Evolutionary conservation across 805 yeast genomes (phyloP).

Genomic region (Candida morakotiae): DNA sequence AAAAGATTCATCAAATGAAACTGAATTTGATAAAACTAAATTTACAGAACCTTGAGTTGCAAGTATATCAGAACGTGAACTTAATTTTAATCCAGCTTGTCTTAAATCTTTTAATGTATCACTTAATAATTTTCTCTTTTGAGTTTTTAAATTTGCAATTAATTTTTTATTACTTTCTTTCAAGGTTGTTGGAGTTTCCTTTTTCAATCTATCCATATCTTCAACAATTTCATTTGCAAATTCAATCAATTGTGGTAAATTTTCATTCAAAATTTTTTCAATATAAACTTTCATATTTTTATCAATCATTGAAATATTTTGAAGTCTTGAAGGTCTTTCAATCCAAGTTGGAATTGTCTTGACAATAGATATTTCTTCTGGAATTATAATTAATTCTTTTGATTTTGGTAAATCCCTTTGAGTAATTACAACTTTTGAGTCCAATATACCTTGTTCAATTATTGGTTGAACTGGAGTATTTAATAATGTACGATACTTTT

Average conservation of each 20-base stretch:
- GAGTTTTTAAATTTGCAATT: constrained; percentile 67
- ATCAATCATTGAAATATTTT: constrained; percentile 46
- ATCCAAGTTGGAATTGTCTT: constrained; percentile 43
- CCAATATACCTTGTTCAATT: constrained; percentile 54
- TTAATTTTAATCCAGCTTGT: constrained; percentile 70
- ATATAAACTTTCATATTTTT: constrained; percentile 53
- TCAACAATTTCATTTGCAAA: constrained; percentile 51
- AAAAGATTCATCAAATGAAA: constrained; percentile 34
- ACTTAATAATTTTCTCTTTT: constrained; percentile 74
- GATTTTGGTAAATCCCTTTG: constrained; percentile 9
- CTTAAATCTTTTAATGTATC: constrained; percentile 71
- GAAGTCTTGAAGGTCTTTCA: constrained; percentile 53
- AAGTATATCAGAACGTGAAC: constrained; percentile 62
- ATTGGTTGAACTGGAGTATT: constrained; percentile 46
- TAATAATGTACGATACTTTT: constrained; percentile 71
- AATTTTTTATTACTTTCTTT: constrained; percentile 72
- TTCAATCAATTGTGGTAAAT: constrained; percentile 47
- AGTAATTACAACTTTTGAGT: background rate
- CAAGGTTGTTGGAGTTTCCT: constrained; percentile 71
- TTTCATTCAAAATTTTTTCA: constrained; percentile 24
- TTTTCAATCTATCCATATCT: constrained; percentile 59
- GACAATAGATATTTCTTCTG: constrained; percentile 17
- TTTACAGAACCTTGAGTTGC: constrained; percentile 60
- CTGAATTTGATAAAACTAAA: constrained; percentile 52
- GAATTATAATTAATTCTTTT: constrained; percentile 6